Base-by-base conservation (phyloP, 2,329 filamentous ascomycete species). In the Dothideomycetes sp. region DNA sequence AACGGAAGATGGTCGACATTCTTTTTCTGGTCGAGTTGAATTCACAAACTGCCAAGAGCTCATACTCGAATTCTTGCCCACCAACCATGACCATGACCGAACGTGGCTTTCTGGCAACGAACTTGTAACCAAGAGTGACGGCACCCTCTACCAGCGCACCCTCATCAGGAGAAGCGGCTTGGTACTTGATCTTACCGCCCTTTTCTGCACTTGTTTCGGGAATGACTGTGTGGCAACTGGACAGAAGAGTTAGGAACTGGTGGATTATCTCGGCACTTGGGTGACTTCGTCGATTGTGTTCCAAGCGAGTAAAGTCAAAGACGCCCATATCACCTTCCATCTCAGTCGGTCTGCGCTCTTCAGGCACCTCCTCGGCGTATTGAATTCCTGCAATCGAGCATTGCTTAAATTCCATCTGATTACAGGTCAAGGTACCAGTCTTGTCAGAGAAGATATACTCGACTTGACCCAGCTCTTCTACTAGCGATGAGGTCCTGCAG, bases 401-500 rank as follows among this genome's bases (percentile, higher is more conserved):
- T 62, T 96, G 87, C 58, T 87, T 87, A 62, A 96, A 98, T 61
- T 96, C 89, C 91, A 98, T 96, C 73, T 86, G 80, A 58, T 96
- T 96, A 65, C 88, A 94, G n/a, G 89, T 96, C 54, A 96, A 68
- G 4, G 89, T 96, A 30, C 89, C 89, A 1, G 89, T 96, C 69
- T 96, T 96, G 69, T 96, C 89, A 0, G 87, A 95, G 61, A 98
- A 98, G 49, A 98, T 91, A 55, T 93, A 98, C 57, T 96, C 91
- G 31, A 98, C 93, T 74, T 96, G 94, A 41, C 91, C 91, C 31
- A 98, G 67, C 57, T 98, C 93, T 64, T 98, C 91, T 9, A 98
- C 91, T 57, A 98, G 69, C 50, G 88, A 95, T 2, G 89, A 96
- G 0, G 91, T 98, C 53, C 91, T 78, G 63, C 91, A 98, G 49